Conservation (phyloP, 179 eudicot species). For the Drosera spatulata region DNA sequence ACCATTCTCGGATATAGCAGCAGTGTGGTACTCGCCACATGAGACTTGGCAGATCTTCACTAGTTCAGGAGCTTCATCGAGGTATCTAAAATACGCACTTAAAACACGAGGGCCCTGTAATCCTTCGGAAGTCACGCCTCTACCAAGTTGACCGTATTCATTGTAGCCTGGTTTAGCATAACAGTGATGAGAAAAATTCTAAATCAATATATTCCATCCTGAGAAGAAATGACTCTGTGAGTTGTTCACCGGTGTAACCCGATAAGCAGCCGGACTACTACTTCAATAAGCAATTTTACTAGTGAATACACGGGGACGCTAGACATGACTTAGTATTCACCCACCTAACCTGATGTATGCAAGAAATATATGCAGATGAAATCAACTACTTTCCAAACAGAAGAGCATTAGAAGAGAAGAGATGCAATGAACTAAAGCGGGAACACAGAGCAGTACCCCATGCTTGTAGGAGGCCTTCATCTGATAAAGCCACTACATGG, state of each 20-base stretch:
- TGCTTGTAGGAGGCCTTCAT: slow-evolving; percentile 93
- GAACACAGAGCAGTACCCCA: slow-evolving; percentile 55
- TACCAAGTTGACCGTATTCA: slow-evolving; percentile 96
- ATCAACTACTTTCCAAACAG: background rate
- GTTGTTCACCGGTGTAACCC: background rate
- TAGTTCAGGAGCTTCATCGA: slow-evolving; percentile 90
- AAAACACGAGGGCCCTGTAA: slow-evolving; percentile 85
- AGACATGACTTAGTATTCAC: no score
- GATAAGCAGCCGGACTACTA: background rate
- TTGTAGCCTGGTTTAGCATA: slow-evolving; percentile 77
- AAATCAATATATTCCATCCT: slow-evolving; percentile 12
- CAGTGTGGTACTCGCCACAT: slow-evolving; percentile 96
- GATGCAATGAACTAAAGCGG: background rate
- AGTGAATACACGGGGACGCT: no score
- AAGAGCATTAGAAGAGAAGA: background rate
- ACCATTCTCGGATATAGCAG: slow-evolving; percentile 90
- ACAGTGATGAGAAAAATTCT: slow-evolving; percentile 10
- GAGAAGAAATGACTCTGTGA: background rate
- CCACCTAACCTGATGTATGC: no score
- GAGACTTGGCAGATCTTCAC: slow-evolving; percentile 81
- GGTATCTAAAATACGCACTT: slow-evolving; percentile 65
- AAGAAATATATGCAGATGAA: no score
- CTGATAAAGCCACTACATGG: slow-evolving; percentile 86
- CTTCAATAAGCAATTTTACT: no score
- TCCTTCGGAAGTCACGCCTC: slow-evolving; percentile 92